Evolutionary conservation across 495 filamentous ascomycete species (phyloP), one percentile per base, ranked within the genome.

Genomic region (Penicillium turbatum): DNA sequence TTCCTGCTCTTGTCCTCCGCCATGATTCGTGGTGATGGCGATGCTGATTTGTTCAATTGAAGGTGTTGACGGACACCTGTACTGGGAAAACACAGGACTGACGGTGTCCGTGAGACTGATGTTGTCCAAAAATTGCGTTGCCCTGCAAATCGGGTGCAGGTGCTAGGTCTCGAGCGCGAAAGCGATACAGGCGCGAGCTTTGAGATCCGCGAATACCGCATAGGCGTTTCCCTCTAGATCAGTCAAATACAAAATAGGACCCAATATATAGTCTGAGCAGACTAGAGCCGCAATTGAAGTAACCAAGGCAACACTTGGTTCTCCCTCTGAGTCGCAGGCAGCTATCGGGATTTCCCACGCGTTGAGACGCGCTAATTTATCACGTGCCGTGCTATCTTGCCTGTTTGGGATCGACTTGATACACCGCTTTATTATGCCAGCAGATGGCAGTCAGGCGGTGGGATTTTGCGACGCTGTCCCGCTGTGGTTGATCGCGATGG

Each of bases 1-100:
- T 91, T 96, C 13, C 62, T 53, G 41, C 61, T 65, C 57, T 73
- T 73, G 10, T 70, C 63, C 13, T 75, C 74, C 6, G 69, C 59
- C 74, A 77, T 77, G 40, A 36, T 66, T 42, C 11, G 46, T 7
- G 26, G 3, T 0, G 10, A 2, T 16, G 38, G 32, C 12, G 34
- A 16, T 0, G 13, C 12, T 15, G 2, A 16, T 11, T n/a, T 39
- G n/a, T 27, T 38, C 9, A 29, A 17, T 9, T 11, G 7, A 19
- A 1, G 12, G 24, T 24, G 10, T 42, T 16, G 5, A 2, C 40
- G 29, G 12, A 12, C 26, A 6, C 6, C 7, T 15, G 5, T 9
- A 3, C 4, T 12, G 15, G 21, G 10, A 21, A 12, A 30, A 2
- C 13, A 2, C 5, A 24, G 24, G 10, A 1, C 13, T 8, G 41